phyloP scores from a whole-genome alignment of 768 basidiomycete species.

The Xerocomellus intermedius region DNA sequence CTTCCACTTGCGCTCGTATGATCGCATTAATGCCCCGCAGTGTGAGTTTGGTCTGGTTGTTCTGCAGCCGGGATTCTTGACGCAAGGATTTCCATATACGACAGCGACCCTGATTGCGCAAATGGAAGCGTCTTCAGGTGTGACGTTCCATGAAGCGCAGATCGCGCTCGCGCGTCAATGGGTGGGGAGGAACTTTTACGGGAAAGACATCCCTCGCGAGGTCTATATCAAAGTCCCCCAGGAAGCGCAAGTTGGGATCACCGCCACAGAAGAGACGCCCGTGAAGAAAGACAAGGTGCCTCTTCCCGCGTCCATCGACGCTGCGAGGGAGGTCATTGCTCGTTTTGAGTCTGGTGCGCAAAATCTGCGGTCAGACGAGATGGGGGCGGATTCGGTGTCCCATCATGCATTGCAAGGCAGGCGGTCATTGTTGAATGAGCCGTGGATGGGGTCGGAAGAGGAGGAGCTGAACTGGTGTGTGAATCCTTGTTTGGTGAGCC shows the following conservation, averaged over 20 bases:
- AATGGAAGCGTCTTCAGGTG: conserved; percentile 73
- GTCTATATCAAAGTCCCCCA: conserved; percentile 59
- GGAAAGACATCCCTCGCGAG: conserved; percentile 40
- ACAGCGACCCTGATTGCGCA: conserved; percentile 52
- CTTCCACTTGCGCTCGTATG: conserved; percentile 91
- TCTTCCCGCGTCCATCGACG: conserved; percentile 64
- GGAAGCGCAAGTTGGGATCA: conserved; percentile 47
- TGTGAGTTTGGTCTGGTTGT: conserved; percentile 36
- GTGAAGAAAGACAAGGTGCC: conserved; percentile 59
- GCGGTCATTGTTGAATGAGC: conserved; percentile 66
- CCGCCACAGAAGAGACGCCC: conserved; percentile 51
- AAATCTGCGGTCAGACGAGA: conserved; percentile 52
- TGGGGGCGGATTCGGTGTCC: conserved; percentile 72
- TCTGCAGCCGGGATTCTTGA: conserved; percentile 24
- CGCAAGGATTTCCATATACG: background rate
- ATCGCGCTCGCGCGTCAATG: conserved; percentile 79
- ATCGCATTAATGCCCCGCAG: conserved; percentile 80
- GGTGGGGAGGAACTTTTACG: conserved; percentile 51
- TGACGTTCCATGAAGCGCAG: conserved; percentile 83
- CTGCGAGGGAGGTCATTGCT: conserved; percentile 65
- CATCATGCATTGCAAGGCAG: conserved; percentile 74
- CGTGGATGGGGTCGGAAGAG: conserved; percentile 80
- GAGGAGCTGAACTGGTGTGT: conserved; percentile 82
- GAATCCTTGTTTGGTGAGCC: conserved; percentile 1
- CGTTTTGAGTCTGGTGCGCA: conserved; percentile 69